phyloP scores from a whole-genome alignment of 2,329 filamentous ascomycete species.

The Davidsoniella australis region DNA sequence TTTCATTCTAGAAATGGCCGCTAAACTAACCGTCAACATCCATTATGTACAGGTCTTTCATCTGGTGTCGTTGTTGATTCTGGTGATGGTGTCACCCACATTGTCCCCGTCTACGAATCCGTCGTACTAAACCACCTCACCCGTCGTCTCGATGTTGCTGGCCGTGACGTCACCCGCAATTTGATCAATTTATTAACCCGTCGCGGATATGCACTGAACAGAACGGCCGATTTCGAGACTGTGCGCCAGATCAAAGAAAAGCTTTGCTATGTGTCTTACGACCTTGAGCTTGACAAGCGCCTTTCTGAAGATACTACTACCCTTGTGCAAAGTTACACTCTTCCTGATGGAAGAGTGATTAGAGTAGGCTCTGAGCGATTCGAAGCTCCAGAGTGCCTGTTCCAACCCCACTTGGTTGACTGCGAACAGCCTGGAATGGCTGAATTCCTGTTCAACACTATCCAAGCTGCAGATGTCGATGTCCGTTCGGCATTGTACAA shows the following conservation, averaged over 20 bases:
- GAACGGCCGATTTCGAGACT: slow-evolving; percentile 96
- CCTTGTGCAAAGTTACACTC: slow-evolving; percentile 89
- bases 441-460: slow-evolving; percentile 97
- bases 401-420: slow-evolving; percentile 95
- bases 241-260: slow-evolving; percentile 99
- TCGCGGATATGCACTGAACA: slow-evolving; percentile 89
- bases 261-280: slow-evolving; percentile 97
- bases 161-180: slow-evolving; percentile 94
- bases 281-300: slow-evolving; percentile 87
- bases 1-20: not conserved
- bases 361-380: slow-evolving; percentile 93
- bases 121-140: slow-evolving; percentile 96
- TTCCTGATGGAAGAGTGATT: slow-evolving; percentile 91
- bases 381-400: slow-evolving; percentile 93
- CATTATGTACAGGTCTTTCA: slow-evolving; percentile 45
- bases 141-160: slow-evolving; percentile 81
- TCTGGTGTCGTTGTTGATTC: slow-evolving; percentile 97
- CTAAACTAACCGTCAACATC: not conserved
- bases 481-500: slow-evolving; percentile 89
- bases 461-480: slow-evolving; percentile 88
- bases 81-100: slow-evolving; percentile 94
- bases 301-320: slow-evolving; percentile 96
- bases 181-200: slow-evolving; percentile 87
- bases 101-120: slow-evolving; percentile 95
- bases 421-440: slow-evolving; percentile 94